These are phyloP conservation scores for Kingdonia uniflora DNA, from an alignment of 164 flowering plant species.

Conservation along the genomic window DNA sequence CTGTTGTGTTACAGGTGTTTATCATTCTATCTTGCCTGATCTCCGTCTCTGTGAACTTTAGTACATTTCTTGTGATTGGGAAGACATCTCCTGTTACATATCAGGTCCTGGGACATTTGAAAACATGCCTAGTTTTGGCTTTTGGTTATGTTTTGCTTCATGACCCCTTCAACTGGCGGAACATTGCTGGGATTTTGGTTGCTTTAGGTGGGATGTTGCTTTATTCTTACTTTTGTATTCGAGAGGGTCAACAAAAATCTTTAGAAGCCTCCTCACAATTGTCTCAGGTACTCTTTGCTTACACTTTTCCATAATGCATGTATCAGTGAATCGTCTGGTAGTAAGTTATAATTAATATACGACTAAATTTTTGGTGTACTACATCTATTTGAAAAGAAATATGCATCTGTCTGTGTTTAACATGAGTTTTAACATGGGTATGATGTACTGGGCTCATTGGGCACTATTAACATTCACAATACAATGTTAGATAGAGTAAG, in stretches of 20 bases:
- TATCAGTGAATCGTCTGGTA: too few species aligned
- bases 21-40: slow-evolving; percentile 91
- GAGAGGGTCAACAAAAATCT: slow-evolving; percentile 68
- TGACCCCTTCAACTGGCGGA: slow-evolving; percentile 87
- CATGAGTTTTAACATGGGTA: too few species aligned
- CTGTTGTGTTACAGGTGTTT: slow-evolving; percentile 59
- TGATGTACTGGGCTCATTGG: too few species aligned
- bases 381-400: too few species aligned
- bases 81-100: slow-evolving; percentile 98
- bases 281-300: slow-evolving; percentile 48
- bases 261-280: slow-evolving; percentile 40
- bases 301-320: background rate
- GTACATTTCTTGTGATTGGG: slow-evolving; percentile 95
- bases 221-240: slow-evolving; percentile 69
- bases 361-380: too few species aligned
- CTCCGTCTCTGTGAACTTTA: slow-evolving; percentile 91
- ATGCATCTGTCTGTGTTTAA: too few species aligned
- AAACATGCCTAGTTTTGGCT: slow-evolving; percentile 86
- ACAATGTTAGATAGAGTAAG: too few species aligned
- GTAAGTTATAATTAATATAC: too few species aligned
- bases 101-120: slow-evolving; percentile 93
- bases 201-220: slow-evolving; percentile 85
- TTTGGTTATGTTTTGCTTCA: slow-evolving; percentile 83
- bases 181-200: slow-evolving; percentile 73
- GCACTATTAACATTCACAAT: too few species aligned